Percentiles rank a stretch among this genome's conserved stretches.
These are phyloP conservation scores for Paraphaeosphaeria sporulosa DNA, from an alignment of 2,329 filamentous ascomycete genomes.

Conservation along the genomic window DNA sequence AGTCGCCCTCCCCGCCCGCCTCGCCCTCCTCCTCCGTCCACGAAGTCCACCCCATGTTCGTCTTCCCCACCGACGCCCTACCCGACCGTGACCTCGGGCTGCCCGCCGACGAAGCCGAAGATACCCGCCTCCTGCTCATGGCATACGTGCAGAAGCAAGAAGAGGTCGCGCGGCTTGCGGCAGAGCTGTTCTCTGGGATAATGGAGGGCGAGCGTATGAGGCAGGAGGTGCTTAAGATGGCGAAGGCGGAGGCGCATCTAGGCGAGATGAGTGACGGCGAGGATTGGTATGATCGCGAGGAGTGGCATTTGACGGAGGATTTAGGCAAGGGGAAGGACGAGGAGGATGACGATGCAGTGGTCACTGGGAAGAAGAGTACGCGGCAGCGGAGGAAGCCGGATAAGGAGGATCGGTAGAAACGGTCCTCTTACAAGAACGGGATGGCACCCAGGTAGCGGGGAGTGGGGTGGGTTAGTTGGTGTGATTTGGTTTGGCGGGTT, in stretches of 20 bases:
- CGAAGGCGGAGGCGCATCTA: conserved; percentile 78
- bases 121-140: conserved; percentile 75
- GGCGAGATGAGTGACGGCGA: conserved; percentile 86
- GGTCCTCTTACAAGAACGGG: too few species aligned
- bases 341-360: conserved; percentile 71
- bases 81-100: conserved; percentile 76
- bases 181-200: conserved; percentile 73
- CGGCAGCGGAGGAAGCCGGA: conserved; percentile 49
- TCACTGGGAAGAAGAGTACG: conserved; percentile 57
- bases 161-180: conserved; percentile 76
- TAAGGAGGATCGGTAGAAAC: conserved; percentile 44
- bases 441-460: too few species aligned
- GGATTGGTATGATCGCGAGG: conserved; percentile 86
- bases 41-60: conserved; percentile 78
- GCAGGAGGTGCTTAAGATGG: conserved; percentile 75
- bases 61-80: conserved; percentile 67
- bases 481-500: conserved; percentile 1
- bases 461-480: background rate
- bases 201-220: conserved; percentile 76
- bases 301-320: conserved; percentile 77
- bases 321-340: conserved; percentile 85
- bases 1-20: conserved; percentile 49
- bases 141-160: conserved; percentile 87
- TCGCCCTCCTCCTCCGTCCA: conserved; percentile 58
- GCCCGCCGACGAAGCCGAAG: conserved; percentile 77